Evolutionary conservation across 805 yeast genomes (phyloP), one percentile per base, ranked within the genome.

Genomic region (Yarrowia bubula): DNA sequence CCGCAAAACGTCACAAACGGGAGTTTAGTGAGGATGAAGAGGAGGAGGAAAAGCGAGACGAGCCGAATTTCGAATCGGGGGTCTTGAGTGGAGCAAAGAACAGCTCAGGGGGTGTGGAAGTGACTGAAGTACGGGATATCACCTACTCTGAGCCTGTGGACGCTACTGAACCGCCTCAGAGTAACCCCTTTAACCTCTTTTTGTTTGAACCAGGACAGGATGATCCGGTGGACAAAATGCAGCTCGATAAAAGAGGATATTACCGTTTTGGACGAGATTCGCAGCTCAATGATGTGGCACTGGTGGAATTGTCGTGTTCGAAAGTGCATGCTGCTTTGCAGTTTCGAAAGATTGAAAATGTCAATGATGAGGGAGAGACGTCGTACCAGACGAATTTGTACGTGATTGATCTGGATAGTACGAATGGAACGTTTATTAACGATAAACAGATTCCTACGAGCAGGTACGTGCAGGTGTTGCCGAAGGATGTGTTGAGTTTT

Each of bases 201-300:
- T 33, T 44, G 18, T 58, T 58, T 33, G 51, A 44, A 11, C 64
- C 64, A 4, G 64, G 51, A 14, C 51, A 43, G 42, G 51, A 58
- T 9, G 64, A 58, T 13, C 64, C 64, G 8, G 28, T 33, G 4
- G 64, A 43, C 1, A 58, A 58, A n/a, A 9, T 43, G 22, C 17
- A 18, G 32, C 51, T 58, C 6, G 64, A 58, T 33, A 43, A 17
- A n/a, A 33, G 43, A 7, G 28, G 51, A 10, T 32, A 14, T 10
- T 58, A 58, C 35, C 31, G 51, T 18, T 58, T 58, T n/a, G 64
- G 64, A 33, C 18, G 64, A 3, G 64, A 58, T 22, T 58, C 64
- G 14, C 50, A 43, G 51, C 35, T 58, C 13, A 43, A 43, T 33
- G 64, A 58, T 8, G 42, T 44, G 11, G 7, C 51, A 8, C 35